Evolutionary conservation across 495 filamentous ascomycete genomes (phyloP).

Genomic region (Trichoderma virens): DNA sequence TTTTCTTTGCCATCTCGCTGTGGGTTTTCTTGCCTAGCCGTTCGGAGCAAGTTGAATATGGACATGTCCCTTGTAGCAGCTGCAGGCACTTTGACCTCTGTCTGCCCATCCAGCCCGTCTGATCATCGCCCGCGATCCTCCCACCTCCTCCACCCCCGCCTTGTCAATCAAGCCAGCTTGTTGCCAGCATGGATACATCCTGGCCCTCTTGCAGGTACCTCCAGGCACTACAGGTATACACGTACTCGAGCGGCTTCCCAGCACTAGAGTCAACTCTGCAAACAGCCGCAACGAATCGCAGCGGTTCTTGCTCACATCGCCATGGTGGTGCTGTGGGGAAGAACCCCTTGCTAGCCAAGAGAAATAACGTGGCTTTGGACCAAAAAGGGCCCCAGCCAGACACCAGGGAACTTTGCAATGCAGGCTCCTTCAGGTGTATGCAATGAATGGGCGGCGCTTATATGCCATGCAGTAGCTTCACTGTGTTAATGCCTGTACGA

Average conservation of each 20-base stretch:
- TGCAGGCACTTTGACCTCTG: neutral
- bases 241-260: neutral
- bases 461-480: neutral
- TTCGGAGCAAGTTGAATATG: neutral
- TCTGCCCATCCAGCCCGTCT: neutral
- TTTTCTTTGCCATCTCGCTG: neutral
- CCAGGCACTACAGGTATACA: too few relatives aligned
- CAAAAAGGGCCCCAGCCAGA: neutral
- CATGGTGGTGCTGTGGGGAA: constrained; percentile 5
- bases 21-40: neutral
- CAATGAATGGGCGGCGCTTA: neutral
- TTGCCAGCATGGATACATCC: too few relatives aligned
- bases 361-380: constrained; percentile 1
- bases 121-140: neutral
- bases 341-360: neutral
- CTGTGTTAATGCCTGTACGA: neutral
- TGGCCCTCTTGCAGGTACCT: too few relatives aligned
- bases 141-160: neutral
- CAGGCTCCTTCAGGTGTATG: neutral
- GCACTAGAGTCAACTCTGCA: neutral
- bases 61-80: neutral
- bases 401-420: constrained; percentile 1
- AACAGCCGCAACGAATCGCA: neutral
- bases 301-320: neutral
- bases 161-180: neutral